These are phyloP conservation scores for Beta lomatogona DNA, from an alignment of 179 eudicot species.

Conservation along the genomic window DNA sequence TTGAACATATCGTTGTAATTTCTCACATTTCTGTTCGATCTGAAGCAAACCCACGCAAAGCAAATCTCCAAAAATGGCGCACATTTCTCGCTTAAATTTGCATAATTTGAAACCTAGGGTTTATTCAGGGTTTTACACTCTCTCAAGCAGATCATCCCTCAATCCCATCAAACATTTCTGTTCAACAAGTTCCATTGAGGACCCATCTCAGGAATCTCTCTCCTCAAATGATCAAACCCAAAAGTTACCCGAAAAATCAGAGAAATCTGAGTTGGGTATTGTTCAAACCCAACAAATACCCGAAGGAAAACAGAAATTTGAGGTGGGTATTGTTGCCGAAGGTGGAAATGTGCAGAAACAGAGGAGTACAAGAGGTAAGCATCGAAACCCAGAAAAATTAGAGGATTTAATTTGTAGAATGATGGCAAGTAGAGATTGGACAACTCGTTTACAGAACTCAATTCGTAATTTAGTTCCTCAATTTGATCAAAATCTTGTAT, in stretches of 20 bases:
- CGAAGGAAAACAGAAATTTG: conserved; percentile 13
- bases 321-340: conserved; percentile 8
- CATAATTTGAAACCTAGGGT: conserved; percentile 34
- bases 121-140: conserved; percentile 40
- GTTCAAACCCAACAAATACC: conserved; percentile 13
- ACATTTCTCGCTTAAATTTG: conserved; percentile 34
- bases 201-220: conserved; percentile 23
- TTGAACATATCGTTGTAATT: no score
- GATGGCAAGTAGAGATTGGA: conserved; percentile 93
- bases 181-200: conserved; percentile 38
- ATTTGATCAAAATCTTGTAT: conserved; percentile 63
- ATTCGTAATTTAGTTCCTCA: conserved; percentile 67
- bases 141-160: conserved; percentile 31
- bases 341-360: conserved; percentile 14
- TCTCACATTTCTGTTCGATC: no score
- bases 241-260: conserved; percentile 4
- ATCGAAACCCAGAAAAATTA: conserved; percentile 56
- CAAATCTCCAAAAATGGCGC: background rate
- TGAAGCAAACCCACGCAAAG: no score
- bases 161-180: conserved; percentile 47
- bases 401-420: conserved; percentile 80
- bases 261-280: conserved; percentile 21
- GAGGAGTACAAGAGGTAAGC: conserved; percentile 50
- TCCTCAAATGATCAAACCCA: conserved; percentile 20
- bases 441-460: conserved; percentile 89